Evolutionary conservation across 768 basidiomycete genomes (phyloP).

Genomic region (Chalciporus piperatus): DNA sequence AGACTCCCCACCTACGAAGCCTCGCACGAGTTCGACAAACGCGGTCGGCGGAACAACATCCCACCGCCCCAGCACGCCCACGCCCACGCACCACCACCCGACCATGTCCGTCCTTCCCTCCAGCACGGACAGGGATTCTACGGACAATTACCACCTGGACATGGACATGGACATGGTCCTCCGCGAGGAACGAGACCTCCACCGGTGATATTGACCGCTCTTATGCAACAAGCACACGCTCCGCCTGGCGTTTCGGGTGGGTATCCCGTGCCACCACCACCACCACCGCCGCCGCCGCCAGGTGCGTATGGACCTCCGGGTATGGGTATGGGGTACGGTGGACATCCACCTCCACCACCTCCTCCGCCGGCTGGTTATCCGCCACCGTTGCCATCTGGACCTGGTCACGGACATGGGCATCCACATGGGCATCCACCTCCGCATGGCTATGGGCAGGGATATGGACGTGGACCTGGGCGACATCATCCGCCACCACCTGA

Average conservation of each 20-base stretch:
- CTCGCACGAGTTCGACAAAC: conserved; percentile 80
- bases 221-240: conserved; percentile 28
- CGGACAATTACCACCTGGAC: conserved; percentile 34
- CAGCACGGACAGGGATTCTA: conserved; percentile 28
- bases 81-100: conserved; percentile 30
- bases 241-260: conserved; percentile 13
- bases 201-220: conserved; percentile 26
- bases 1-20: conserved; percentile 78
- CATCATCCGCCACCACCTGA: conserved; percentile 8
- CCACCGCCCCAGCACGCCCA: conserved; percentile 25
- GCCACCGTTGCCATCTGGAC: conserved; percentile 17
- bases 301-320: conserved; percentile 10
- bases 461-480: neutral
- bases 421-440: neutral
- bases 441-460: too few species aligned
- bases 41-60: conserved; percentile 51
- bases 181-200: conserved; percentile 29
- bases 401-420: conserved; percentile 11
- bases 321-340: conserved; percentile 12
- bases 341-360: conserved; percentile 5
- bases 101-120: conserved; percentile 34
- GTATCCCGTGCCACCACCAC: conserved; percentile 12
- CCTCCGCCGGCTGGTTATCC: conserved; percentile 14
- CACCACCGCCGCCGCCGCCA: conserved; percentile 13
- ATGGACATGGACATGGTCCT: too few species aligned